Evolutionary conservation across 176 grass and related monocot species (phyloP), one percentile per base, ranked within the genome.

Genomic region (Aegilops umbellulata): DNA sequence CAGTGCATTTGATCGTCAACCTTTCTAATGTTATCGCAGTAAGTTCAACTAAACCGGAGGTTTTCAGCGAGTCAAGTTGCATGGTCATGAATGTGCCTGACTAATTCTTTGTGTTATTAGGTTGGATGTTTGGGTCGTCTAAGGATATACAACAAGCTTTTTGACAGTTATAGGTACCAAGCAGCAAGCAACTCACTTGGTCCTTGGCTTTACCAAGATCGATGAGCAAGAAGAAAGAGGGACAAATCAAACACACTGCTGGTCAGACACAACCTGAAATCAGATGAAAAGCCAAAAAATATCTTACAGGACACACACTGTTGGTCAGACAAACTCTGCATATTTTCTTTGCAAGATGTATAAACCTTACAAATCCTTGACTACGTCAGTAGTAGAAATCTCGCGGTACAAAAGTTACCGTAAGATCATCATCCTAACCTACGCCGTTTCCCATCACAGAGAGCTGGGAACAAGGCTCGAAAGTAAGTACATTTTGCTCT

Each of bases 361-460:
- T 71, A 86, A 12, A 80, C 19, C 75, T 86, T 87, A 29, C 84
- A 83, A 10, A 24, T 60, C 20, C 57, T 72, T 74, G 26, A 27
- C 87, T 86, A 83, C 23, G 79, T 92, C 75, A 87, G 87, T 32
- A 84, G 49, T 53, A 53, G 89, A 87, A 20, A 75, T 51, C 72
- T 49, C 46, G 51, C 38, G 2, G 41, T 30, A 75, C 9, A 75
- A 75, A 75, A 75, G 72, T 44, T 75, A 51, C 42, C 8, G 24
- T 76, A 5, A 30, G 72, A 58, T 58, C 55, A 58, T 53, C 65
- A 76, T 64, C 76, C 77, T 89, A 86, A 78, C 7, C 62, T 90
- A 87, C 16, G 51, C 51, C 36, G 77, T 34, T 63, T n/a, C 34
- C 60, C 80, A 64, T 71, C 55, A 86, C 8, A 49, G 9, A 49